These are phyloP conservation scores for Metschnikowia corniflorae DNA, from an alignment of 805 yeast species.

Conservation along the genomic window DNA sequence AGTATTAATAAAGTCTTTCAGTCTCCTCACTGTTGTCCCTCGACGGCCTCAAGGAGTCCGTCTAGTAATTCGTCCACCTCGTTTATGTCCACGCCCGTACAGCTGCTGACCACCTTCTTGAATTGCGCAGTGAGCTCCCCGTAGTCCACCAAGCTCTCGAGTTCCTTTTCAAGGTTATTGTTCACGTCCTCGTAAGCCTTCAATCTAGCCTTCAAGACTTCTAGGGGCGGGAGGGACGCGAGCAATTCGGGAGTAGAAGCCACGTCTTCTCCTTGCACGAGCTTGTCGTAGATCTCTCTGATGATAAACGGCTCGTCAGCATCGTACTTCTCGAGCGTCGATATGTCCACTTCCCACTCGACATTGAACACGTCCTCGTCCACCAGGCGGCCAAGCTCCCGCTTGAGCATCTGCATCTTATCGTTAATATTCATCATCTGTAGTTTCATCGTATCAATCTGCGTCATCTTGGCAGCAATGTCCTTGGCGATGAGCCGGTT, in stretches of 20 bases:
- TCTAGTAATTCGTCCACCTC: slow-evolving; percentile 79
- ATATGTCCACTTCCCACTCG: slow-evolving; percentile 57
- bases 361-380: slow-evolving; percentile 13
- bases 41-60: slow-evolving; percentile 86
- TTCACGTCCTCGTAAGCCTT: slow-evolving; percentile 77
- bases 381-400: slow-evolving; percentile 21
- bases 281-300: slow-evolving; percentile 52
- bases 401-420: slow-evolving; percentile 27
- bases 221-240: slow-evolving; percentile 40
- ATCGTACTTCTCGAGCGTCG: slow-evolving; percentile 65
- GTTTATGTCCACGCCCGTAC: slow-evolving; percentile 81
- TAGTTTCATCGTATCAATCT: slow-evolving; percentile 49
- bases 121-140: slow-evolving; percentile 56
- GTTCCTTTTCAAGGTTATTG: slow-evolving; percentile 47
- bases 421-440: slow-evolving; percentile 42
- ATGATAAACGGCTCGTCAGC: slow-evolving; percentile 92
- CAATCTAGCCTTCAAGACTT: slow-evolving; percentile 69
- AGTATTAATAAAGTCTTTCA: slow-evolving; percentile 17
- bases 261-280: slow-evolving; percentile 30
- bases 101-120: slow-evolving; percentile 80
- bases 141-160: slow-evolving; percentile 48
- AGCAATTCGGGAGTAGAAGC: slow-evolving; percentile 26
- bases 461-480: slow-evolving; percentile 33
- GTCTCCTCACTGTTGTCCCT: slow-evolving; percentile 55
- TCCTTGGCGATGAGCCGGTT: slow-evolving; percentile 36